These are phyloP conservation scores for Fraxinus sp. DNA, from an alignment of 305 asterid species.

Conservation along the genomic window DNA sequence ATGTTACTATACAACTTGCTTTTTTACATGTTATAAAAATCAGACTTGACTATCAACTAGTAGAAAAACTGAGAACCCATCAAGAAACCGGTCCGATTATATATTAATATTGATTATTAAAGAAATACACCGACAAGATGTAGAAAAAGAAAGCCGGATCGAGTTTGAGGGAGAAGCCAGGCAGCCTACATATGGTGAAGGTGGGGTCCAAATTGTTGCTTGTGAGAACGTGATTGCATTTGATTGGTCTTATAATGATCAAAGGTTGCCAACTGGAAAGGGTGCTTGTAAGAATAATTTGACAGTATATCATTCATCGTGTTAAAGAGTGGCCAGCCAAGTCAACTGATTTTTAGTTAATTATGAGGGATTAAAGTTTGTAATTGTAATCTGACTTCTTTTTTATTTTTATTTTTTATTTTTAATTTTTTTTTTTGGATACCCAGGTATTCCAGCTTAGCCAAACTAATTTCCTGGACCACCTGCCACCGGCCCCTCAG, in stretches of 20 bases:
- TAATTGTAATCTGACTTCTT: constrained; percentile 27
- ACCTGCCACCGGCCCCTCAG: no score
- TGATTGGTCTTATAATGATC: constrained; percentile 29
- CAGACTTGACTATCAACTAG: neutral
- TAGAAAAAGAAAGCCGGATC: neutral
- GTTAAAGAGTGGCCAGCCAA: constrained; percentile 1
- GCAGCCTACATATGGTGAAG: constrained; percentile 14
- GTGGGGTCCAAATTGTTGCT: constrained; percentile 36
- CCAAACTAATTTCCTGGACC: no score
- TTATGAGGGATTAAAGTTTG: constrained; percentile 3
- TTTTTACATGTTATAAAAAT: no score
- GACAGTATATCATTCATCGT: neutral
- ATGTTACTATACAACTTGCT: neutral
- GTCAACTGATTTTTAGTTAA: constrained; percentile 4
- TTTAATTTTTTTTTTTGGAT: no score
- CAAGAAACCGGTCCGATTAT: neutral
- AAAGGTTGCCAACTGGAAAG: constrained; percentile 33
- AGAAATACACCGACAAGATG: constrained; percentile 20
- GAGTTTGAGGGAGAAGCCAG: constrained; percentile 25
- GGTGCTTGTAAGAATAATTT: constrained; percentile 21
- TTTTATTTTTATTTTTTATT: no score
- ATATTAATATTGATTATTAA: neutral
- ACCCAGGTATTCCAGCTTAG: no score
- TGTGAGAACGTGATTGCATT: constrained; percentile 42
- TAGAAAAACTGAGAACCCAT: neutral